These are phyloP conservation scores for Erythrophleum fordii DNA, from an alignment of 306 rosid genomes.

Conservation along the genomic window DNA sequence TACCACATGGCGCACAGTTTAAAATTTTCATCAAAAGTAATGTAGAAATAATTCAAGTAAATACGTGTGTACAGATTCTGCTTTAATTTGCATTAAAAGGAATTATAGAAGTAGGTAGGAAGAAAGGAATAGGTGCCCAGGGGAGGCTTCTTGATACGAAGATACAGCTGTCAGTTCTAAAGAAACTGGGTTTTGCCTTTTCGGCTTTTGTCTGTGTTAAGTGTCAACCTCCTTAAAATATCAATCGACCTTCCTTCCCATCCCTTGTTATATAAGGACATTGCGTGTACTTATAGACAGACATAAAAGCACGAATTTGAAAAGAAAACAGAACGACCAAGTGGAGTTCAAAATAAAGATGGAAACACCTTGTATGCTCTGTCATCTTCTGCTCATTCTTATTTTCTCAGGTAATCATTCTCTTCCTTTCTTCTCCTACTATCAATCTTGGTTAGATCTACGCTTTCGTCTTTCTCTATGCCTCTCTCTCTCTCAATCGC, in stretches of 20 bases:
- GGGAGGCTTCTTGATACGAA: too few species aligned
- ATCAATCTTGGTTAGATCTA: neutral
- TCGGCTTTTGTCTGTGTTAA: neutral
- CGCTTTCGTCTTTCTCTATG: neutral
- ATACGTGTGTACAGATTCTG: neutral
- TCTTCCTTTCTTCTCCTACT: neutral
- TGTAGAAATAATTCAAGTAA: too few species aligned
- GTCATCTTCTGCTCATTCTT: conserved; percentile 42
- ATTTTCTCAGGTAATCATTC: conserved; percentile 48
- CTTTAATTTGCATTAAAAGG: neutral
- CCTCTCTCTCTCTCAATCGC: neutral
- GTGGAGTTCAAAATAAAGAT: conserved; percentile 29
- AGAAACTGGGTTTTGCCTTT: conserved; percentile 8
- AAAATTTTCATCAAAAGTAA: too few species aligned
- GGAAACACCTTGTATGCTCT: conserved; percentile 40
- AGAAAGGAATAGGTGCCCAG: neutral
- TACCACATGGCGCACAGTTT: neutral
- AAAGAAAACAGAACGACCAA: neutral
- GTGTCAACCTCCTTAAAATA: conserved; percentile 4
- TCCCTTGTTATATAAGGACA: neutral
- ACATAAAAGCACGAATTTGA: neutral
- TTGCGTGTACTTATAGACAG: neutral
- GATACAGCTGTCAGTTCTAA: too few species aligned
- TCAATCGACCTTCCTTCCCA: neutral
- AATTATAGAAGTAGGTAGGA: neutral